These are phyloP conservation scores for Epichloe scottii DNA, from an alignment of 2,329 filamentous ascomycete species.

Conservation along the genomic window DNA sequence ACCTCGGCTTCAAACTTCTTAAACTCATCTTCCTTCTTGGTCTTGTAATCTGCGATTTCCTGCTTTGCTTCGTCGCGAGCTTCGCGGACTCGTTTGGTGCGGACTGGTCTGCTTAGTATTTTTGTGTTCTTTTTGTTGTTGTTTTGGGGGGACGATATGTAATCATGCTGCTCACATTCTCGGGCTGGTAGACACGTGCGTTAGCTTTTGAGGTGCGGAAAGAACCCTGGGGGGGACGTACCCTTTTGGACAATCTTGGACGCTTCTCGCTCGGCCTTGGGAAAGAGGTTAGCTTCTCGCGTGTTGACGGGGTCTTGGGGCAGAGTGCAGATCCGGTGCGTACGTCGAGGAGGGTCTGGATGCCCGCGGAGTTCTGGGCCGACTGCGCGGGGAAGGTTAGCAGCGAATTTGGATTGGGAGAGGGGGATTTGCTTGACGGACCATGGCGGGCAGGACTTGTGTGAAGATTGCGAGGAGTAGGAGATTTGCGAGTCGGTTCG, in stretches of 20 bases:
- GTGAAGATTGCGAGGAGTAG: neutral
- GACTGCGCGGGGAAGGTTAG: constrained; percentile 45
- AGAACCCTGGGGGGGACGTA: constrained; percentile 26
- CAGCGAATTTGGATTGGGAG: neutral
- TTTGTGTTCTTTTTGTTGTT: neutral
- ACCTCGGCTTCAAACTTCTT: constrained; percentile 79
- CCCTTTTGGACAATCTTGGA: constrained; percentile 99
- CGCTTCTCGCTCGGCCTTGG: constrained; percentile 87
- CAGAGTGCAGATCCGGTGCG: constrained; percentile 18
- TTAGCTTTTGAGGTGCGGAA: neutral
- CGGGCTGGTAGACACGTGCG: constrained; percentile 42
- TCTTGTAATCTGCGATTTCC: constrained; percentile 88
- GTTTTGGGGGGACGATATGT: neutral
- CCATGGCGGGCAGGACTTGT: constrained; percentile 5
- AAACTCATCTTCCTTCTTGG: constrained; percentile 85
- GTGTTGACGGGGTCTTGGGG: no score
- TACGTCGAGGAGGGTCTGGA: constrained; percentile 98
- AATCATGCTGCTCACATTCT: constrained; percentile 57
- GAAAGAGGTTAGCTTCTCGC: constrained; percentile 2
- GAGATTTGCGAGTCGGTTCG: neutral
- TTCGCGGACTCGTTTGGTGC: constrained; percentile 94
- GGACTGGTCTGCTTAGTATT: constrained; percentile 29
- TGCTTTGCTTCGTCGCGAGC: constrained; percentile 94
- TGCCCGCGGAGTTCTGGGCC: constrained; percentile 95
- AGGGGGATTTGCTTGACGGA: neutral